Evolutionary conservation across 2,329 filamentous ascomycete genomes (phyloP), one percentile per base, ranked within the genome.

Genomic region (Aspergillus aculeatus): DNA sequence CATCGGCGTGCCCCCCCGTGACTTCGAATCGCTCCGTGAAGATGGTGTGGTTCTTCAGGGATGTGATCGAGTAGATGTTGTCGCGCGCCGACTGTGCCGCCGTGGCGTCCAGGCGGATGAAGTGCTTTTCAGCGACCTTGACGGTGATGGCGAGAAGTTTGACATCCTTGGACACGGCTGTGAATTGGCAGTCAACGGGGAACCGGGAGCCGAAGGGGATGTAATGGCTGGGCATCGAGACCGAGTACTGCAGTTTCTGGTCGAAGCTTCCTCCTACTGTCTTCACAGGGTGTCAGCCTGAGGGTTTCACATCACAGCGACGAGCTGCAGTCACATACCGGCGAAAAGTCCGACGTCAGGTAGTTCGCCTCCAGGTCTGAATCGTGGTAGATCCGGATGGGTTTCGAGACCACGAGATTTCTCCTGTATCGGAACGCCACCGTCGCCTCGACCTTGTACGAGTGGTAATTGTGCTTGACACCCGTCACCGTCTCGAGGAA

Each of bases 171-270:
- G 54, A 50, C 4, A 67, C 35, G 9, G 66, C 62, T 1, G 62
- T 60, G 47, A 69, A 48, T 50, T 58, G 63, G n/a, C 61, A 64
- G 21, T 67, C 54, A 4, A 68, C 54, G 1, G 66, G 59, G 16
- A 69, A 67, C 29, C 52, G 63, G 19, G 60, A 64, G 14, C 63
- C 67, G 19, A 68, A 66, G 0, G 64, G 67, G 41, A 69, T 61
- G 11, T 63, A 62, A 5, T 50, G 49, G 11, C 64, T 57, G 2
- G 61, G 58, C 3, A 69, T 63, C 5, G 67, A 68, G 12, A 69
- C 32, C 23, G 50, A 47, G 35, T 68, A 69, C 47, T 66, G 61
- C 1, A 64, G 41, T 7, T 61, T 51, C 7, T 67, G 12, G 3
- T 61, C 51, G 10, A 50, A 58, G 10, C 52, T 54, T 3, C 55